Percentiles rank a stretch among this genome's conserved stretches.
phyloP scores from a whole-genome alignment of 495 filamentous ascomycete species.

The Penicillium cinerascens region DNA sequence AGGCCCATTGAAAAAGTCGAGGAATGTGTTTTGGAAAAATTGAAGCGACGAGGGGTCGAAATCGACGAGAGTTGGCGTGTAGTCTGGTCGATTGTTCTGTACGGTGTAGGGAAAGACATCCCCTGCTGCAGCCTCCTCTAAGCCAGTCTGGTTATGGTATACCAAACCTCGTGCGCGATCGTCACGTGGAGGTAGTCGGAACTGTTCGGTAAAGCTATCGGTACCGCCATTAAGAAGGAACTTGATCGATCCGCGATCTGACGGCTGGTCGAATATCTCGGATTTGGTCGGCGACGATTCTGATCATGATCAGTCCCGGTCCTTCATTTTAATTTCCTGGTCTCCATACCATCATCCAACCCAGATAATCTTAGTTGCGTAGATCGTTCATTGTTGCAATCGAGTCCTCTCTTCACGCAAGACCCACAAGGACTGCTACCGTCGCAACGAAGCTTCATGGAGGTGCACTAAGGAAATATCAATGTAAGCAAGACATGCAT shows the following conservation, averaged over 20 bases:
- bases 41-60: slow-evolving; percentile 25
- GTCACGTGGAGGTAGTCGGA: slow-evolving; percentile 40
- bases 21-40: slow-evolving; percentile 39
- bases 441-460: slow-evolving; percentile 52
- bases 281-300: slow-evolving; percentile 19
- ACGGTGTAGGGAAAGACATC: slow-evolving; percentile 19
- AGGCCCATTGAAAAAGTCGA: slow-evolving; percentile 43
- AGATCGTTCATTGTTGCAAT: slow-evolving; percentile 40
- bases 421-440: slow-evolving; percentile 46
- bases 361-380: slow-evolving; percentile 8
- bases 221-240: slow-evolving; percentile 47
- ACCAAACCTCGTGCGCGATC: slow-evolving; percentile 36
- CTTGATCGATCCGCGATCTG: slow-evolving; percentile 46
- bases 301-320: slow-evolving; percentile 4
- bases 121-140: slow-evolving; percentile 19
- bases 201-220: slow-evolving; percentile 45
- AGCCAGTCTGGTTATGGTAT: slow-evolving; percentile 29
- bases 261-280: slow-evolving; percentile 28
- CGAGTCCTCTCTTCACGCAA: slow-evolving; percentile 41
- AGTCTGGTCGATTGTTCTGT: slow-evolving; percentile 13
- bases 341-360: slow-evolving; percentile 19
- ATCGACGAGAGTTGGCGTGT: slow-evolving; percentile 22
- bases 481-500: not conserved
- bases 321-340: not conserved
- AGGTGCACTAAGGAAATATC: slow-evolving; percentile 37